Evolutionary conservation across 73 alveolate species (phyloP), one percentile per base, ranked within the genome.

Genomic region (Paramecium biaurelia): DNA sequence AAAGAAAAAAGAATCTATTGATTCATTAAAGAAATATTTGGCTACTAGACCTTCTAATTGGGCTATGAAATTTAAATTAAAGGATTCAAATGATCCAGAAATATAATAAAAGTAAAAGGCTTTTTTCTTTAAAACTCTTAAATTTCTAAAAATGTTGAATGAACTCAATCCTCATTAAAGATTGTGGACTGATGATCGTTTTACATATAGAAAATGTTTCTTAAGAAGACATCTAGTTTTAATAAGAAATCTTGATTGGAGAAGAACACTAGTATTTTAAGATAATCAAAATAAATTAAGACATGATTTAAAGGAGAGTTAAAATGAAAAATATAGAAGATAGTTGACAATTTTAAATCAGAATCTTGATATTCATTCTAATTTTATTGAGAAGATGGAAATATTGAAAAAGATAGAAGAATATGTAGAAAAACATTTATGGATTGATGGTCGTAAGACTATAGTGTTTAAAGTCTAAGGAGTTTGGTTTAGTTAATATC

Each of bases 241-340:
- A 20, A 32, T 74, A 7, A 74, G 87, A 38, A 74, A 74, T 74
- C 58, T 74, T 21, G 87, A 74, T 38, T 74, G 87, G 87, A 74
- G 87, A 74, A 74, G 35, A 74, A 38, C 47, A 2, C 63, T 74
- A 15, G n/a, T 74, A 32, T 38, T 32, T 38, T 30, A 43, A 11
- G 84, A 67, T 28, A 67, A 67, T 67, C 45, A 67, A 32, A 21
- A 21, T 5, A 67, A 26, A 4, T 4, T 67, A 2, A 67, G 45
- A 67, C 38, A 30, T 24, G 38, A 7, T 30, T 67, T 67, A 26
- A 67, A 67, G 11, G 84, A 67, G 11, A 30, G 38, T 26, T 67
- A 67, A 67, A 24, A 30, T 26, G 84, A 67, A n/a, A 67, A 67
- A n/a, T 67, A 67, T 24, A 67, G 45, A 67, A 30, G 45, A 14